Percentiles rank a stretch among this genome's conserved stretches.
Conservation (phyloP, 441 rosid species). For the Metrosideros polymorpha region DNA sequence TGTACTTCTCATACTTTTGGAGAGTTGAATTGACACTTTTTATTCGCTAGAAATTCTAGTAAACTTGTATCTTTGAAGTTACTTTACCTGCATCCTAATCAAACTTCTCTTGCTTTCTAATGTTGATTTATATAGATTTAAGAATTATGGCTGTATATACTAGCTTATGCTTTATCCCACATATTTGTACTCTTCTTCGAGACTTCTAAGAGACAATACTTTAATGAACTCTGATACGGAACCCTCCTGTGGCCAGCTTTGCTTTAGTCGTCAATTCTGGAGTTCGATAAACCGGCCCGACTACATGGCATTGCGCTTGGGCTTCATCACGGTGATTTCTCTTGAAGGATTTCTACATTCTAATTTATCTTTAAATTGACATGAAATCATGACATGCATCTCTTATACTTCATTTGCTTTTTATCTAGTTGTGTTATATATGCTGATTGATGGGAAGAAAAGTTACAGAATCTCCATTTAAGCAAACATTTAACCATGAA, state of each 20-base stretch:
- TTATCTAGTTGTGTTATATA: background rate
- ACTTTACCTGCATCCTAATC: background rate
- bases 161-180: background rate
- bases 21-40: background rate
- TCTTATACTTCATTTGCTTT: background rate
- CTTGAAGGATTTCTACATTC: background rate
- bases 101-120: background rate
- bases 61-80: background rate
- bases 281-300: background rate
- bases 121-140: background rate
- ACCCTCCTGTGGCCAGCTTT: background rate
- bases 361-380: background rate
- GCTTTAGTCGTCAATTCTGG: slow-evolving; percentile 8
- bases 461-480: background rate
- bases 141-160: background rate
- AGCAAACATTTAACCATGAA: background rate
- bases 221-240: background rate
- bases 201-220: background rate
- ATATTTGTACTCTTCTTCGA: background rate
- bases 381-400: background rate
- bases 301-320: slow-evolving; percentile 1
- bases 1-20: background rate
- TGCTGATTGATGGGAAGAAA: background rate
- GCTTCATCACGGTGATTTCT: slow-evolving; percentile 1
- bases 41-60: background rate